Conservation (phyloP, 371 early-diverging fungal species). For the Zychaea mexicana region DNA sequence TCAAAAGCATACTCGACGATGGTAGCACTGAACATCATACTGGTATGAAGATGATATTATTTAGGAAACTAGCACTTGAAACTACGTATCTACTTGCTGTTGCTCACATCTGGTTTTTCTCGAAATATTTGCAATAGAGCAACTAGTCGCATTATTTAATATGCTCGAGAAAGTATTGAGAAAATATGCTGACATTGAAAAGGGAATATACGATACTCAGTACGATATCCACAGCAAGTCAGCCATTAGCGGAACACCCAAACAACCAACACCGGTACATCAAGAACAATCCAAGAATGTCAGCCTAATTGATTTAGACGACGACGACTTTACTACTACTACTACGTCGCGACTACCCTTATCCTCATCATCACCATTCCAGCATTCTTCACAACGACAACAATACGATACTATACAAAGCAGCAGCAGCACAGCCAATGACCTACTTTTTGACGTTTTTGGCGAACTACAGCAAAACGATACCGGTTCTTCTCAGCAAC, state of each 20-base stretch:
- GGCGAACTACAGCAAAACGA: background rate
- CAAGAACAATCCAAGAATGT: conserved; percentile 17
- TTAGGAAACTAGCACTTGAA: conserved; percentile 23
- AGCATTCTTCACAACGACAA: too few relatives aligned
- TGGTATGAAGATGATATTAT: conserved; percentile 28
- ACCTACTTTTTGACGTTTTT: conserved; percentile 5
- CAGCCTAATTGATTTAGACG: conserved; percentile 69
- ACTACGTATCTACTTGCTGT: too few relatives aligned
- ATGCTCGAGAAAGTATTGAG: conserved; percentile 79
- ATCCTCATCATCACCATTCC: conserved; percentile 11
- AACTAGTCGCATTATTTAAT: conserved; percentile 72
- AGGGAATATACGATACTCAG: conserved; percentile 51
- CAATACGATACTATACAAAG: background rate
- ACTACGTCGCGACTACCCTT: background rate
- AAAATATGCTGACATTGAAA: conserved; percentile 73
- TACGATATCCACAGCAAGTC: conserved; percentile 36
- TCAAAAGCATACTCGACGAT: conserved; percentile 70
- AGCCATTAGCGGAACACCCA: conserved; percentile 9
- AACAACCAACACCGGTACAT: conserved; percentile 10
- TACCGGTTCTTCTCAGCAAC: background rate
- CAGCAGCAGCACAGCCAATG: conserved; percentile 1
- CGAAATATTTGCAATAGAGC: background rate
- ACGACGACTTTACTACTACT: conserved; percentile 16
- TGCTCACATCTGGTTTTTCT: background rate
- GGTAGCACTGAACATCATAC: conserved; percentile 26